A percentile compares a stretch with the other conserved stretches of the same genome.
Conservation (phyloP, 169 alveolate genomes). For the Plasmodium ovale region DNA sequence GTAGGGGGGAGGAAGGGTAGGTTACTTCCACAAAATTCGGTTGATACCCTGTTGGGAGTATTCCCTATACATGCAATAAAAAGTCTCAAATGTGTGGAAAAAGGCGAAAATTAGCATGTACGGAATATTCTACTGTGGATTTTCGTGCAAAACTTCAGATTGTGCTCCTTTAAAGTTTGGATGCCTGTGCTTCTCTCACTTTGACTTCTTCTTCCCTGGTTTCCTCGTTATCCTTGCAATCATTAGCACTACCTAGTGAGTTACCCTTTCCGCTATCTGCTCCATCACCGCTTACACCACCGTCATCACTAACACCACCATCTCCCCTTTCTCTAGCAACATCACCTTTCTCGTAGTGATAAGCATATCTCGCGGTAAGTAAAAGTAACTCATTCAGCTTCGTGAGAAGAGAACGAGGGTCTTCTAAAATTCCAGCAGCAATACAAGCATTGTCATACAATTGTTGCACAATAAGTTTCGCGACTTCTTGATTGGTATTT, state of each 20-base stretch:
- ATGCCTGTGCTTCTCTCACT: conserved; percentile 5
- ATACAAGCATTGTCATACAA: conserved; percentile 92
- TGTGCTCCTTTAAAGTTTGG: not conserved
- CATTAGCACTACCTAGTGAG: too few relatives aligned
- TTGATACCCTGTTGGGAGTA: too few relatives aligned
- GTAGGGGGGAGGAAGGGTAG: too few relatives aligned
- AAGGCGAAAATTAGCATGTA: too few relatives aligned
- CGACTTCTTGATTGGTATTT: conserved; percentile 83
- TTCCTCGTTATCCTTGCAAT: too few relatives aligned
- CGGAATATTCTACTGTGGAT: too few relatives aligned
- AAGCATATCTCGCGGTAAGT: conserved; percentile 86
- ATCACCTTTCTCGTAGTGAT: conserved; percentile 77
- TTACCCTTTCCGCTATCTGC: too few relatives aligned
- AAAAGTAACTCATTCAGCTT: conserved; percentile 87
- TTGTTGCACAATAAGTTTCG: conserved; percentile 86
- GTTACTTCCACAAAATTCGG: too few relatives aligned
- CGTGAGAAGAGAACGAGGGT: conserved; percentile 90
- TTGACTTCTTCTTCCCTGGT: not conserved
- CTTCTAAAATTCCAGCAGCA: conserved; percentile 94
- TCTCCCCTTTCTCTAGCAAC: not conserved
- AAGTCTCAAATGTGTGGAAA: too few relatives aligned
- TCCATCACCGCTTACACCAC: not conserved
- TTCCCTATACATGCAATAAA: too few relatives aligned
- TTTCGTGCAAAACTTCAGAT: too few relatives aligned
- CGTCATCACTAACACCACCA: conserved; percentile 7